Conservation (phyloP, 768 basidiomycete species). For the Amanita pseudoporphyria region DNA sequence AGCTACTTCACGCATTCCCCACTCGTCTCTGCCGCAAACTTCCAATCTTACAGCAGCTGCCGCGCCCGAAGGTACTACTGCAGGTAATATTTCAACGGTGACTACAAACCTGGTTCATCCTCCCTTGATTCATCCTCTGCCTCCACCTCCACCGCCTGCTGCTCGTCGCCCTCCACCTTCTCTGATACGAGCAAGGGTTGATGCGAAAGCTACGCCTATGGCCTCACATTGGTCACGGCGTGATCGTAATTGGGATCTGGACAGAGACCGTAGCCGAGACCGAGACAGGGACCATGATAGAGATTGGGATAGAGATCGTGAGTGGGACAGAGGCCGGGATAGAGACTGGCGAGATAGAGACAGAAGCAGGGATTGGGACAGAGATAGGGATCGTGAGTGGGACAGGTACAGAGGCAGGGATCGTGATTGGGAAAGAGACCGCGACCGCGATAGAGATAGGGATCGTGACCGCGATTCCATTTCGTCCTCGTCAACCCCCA, state of each 20-base stretch:
- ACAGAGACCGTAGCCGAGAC: not conserved
- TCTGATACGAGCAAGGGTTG: conserved; percentile 7
- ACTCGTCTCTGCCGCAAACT: conserved; percentile 13
- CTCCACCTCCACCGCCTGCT: conserved; percentile 6
- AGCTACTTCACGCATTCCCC: conserved; percentile 5
- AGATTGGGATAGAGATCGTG: conserved; percentile 11
- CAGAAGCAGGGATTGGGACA: conserved; percentile 20
- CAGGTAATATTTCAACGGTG: not conserved
- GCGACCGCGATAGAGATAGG: conserved; percentile 8
- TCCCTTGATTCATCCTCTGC: conserved; percentile 4
- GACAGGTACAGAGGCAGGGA: conserved; percentile 2
- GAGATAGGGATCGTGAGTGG: conserved; percentile 5
- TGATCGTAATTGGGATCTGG: conserved; percentile 12
- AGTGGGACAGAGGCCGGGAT: conserved; percentile 11
- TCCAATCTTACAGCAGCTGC: conserved; percentile 8
- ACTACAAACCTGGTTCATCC: not conserved
- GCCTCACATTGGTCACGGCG: conserved; percentile 4
- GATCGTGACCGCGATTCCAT: not conserved
- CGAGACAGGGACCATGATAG: conserved; percentile 15
- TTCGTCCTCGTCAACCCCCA: conserved; percentile 4
- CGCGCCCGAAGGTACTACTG: not conserved
- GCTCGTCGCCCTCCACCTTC: conserved; percentile 8
- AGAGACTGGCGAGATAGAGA: conserved; percentile 12
- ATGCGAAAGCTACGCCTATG: conserved; percentile 8
- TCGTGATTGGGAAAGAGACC: conserved; percentile 1